phyloP scores from a whole-genome alignment of 352 stramenopile genomes.

The Pythium scleroteichum region DNA sequence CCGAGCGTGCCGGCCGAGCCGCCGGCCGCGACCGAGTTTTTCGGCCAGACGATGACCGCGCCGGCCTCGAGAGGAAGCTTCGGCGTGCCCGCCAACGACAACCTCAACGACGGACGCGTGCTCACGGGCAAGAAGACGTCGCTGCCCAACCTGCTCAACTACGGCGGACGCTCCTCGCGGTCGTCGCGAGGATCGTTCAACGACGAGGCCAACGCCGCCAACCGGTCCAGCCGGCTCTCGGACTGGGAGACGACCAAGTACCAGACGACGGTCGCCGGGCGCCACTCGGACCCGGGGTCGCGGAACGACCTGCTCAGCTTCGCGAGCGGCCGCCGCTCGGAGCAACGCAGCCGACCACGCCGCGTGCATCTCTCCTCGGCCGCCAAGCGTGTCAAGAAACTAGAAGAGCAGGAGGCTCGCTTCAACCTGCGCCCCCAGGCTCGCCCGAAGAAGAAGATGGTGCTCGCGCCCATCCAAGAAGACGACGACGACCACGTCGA shows the following conservation, averaged over 20 bases:
- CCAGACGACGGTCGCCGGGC: slow-evolving; percentile 41
- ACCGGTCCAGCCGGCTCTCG: slow-evolving; percentile 30
- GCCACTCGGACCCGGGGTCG: slow-evolving; percentile 73
- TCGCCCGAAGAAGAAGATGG: slow-evolving; percentile 38
- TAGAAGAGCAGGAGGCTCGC: slow-evolving; percentile 78
- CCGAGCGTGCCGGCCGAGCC: not conserved
- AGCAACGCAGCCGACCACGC: slow-evolving; percentile 46
- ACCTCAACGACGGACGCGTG: slow-evolving; percentile 33
- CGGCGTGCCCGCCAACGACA: slow-evolving; percentile 6
- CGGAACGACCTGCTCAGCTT: slow-evolving; percentile 78
- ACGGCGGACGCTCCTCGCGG: slow-evolving; percentile 37
- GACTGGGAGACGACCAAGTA: slow-evolving; percentile 54
- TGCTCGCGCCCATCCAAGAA: slow-evolving; percentile 46
- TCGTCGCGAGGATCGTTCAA: slow-evolving; percentile 58
- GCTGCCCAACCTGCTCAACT: slow-evolving; percentile 57
- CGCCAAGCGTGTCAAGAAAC: slow-evolving; percentile 79
- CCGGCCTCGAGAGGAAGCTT: not conserved
- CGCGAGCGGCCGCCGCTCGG: slow-evolving; percentile 42
- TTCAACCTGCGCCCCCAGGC: slow-evolving; percentile 41
- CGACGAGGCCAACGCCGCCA: slow-evolving; percentile 25
- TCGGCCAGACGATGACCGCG: not conserved
- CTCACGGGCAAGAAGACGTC: slow-evolving; percentile 43
- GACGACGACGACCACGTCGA: slow-evolving; percentile 4
- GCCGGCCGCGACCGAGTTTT: no score
- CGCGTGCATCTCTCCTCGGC: slow-evolving; percentile 80